Percentiles rank a stretch among this genome's conserved stretches.
These are phyloP conservation scores for Emergomyces africanus DNA, from an alignment of 2,329 filamentous ascomycete species.

Conservation along the genomic window DNA sequence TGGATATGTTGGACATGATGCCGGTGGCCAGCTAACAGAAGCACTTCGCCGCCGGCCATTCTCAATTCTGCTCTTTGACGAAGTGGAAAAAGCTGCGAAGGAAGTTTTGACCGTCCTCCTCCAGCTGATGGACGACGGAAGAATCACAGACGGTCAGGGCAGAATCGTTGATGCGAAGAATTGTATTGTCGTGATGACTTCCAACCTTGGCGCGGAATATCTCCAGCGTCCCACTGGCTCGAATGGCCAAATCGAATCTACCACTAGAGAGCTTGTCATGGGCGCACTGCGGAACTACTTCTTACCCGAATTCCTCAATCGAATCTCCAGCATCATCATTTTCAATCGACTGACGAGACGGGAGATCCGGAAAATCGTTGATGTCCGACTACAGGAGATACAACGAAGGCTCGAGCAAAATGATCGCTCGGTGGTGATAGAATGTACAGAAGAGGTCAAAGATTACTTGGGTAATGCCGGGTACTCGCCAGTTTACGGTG, in stretches of 20 bases:
- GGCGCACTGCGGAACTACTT: slow-evolving; percentile 87
- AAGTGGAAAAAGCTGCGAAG: slow-evolving; percentile 97
- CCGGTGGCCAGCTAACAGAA: slow-evolving; percentile 91
- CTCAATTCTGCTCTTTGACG: slow-evolving; percentile 94
- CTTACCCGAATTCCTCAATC: slow-evolving; percentile 95
- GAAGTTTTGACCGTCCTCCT: slow-evolving; percentile 91
- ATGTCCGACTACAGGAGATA: slow-evolving; percentile 75
- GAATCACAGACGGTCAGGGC: slow-evolving; percentile 96
- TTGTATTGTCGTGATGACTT: slow-evolving; percentile 99
- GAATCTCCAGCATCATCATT: slow-evolving; percentile 90
- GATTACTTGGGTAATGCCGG: slow-evolving; percentile 86
- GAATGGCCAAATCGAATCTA: slow-evolving; percentile 74
- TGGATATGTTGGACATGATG: slow-evolving; percentile 92
- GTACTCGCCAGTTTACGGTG: slow-evolving; percentile 92
- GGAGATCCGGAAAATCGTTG: slow-evolving; percentile 93
- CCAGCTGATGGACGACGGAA: slow-evolving; percentile 99
- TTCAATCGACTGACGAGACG: slow-evolving; percentile 87
- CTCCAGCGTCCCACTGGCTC: slow-evolving; percentile 65
- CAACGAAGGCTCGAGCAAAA: slow-evolving; percentile 84
- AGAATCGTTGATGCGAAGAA: slow-evolving; percentile 90
- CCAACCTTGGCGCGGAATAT: slow-evolving; percentile 89
- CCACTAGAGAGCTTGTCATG: slow-evolving; percentile 83
- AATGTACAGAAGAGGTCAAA: slow-evolving; percentile 73
- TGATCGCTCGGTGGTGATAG: slow-evolving; percentile 70
- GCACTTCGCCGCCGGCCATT: slow-evolving; percentile 87